Evolutionary conservation across 208 protist species (phyloP), one percentile per base, ranked within the genome.

Genomic region (Strigomonas culicis): DNA sequence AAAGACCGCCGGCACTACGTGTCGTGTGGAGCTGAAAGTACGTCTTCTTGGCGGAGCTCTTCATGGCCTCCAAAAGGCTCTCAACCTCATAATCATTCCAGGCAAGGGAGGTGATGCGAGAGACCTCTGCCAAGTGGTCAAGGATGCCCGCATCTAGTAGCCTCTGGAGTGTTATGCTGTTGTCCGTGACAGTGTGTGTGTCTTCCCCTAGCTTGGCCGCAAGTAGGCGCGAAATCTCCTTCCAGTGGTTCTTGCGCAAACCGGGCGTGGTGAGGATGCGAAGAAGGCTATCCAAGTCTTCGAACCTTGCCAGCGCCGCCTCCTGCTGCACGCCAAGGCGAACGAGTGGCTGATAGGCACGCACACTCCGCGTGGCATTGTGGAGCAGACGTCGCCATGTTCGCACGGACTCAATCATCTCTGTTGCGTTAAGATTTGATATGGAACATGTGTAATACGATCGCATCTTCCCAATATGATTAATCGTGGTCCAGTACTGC

Each of bases 211-310:
- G 52, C 53, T 84, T 77, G 19, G 65, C 15, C 21, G 70, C 61
- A 43, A 96, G 57, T 21, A 91, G 59, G 43, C 86, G 75, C 10
- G 80, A 70, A 60, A 96, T 93, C 62, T 93, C 87, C 44, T 90
- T 89, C 88, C 90, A 96, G 66, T 96, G 90, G 57, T 79, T 86
- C 68, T 94, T 92, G 43, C 82, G 79, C 51, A 96, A 64, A 19
- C 83, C 88, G 28, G 86, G 84, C 11, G 81, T 82, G 25, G 90
- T 89, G 51, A 96, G 64, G n/a, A 83, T 66, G 25, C 63, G 61
- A 32, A 96, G 63, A 61, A 93, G 59, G n/a, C 74, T 70, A 62
- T 84, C 84, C 31, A 90, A 63, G 32, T 61, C 78, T 58, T 96
- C 90, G 72, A 93, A 96, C 25, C 83, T 75, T 25, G 75, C 67